These are phyloP conservation scores for Neurospora tetraspora DNA, from an alignment of 495 filamentous ascomycete species.

Conservation along the genomic window DNA sequence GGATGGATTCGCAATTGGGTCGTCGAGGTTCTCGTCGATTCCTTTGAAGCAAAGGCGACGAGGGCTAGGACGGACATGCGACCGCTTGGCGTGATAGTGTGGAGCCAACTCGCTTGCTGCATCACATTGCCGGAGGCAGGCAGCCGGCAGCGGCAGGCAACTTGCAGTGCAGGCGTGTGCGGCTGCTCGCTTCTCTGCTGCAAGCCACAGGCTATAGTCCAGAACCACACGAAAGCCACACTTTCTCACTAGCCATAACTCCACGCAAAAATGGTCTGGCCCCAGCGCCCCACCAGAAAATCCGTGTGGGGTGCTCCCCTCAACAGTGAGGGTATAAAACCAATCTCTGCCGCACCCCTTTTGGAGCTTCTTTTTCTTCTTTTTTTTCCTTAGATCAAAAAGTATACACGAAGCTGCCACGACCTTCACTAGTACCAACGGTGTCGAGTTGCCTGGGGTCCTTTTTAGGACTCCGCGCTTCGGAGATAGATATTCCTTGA, in stretches of 20 bases:
- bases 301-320: neutral
- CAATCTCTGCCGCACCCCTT: neutral
- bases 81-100: neutral
- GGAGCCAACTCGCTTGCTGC: neutral
- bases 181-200: neutral
- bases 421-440: conserved; percentile 40
- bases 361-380: conserved; percentile 10
- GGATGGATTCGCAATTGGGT: neutral
- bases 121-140: neutral
- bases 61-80: neutral
- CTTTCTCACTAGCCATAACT: neutral
- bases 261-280: neutral
- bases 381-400: conserved; percentile 42
- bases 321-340: conserved; percentile 1
- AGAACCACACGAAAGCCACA: neutral
- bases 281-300: neutral
- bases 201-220: neutral
- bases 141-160: neutral
- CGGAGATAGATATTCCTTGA: conserved; percentile 40
- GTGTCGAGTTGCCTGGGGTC: conserved; percentile 40
- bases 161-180: neutral
- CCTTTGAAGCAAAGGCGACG: neutral
- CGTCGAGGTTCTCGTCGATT: neutral
- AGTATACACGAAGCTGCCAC: conserved; percentile 42
- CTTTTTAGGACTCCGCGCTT: conserved; percentile 29